Conservation (phyloP, 2,329 filamentous ascomycete genomes). For the Arachnopeziza araneosa region DNA sequence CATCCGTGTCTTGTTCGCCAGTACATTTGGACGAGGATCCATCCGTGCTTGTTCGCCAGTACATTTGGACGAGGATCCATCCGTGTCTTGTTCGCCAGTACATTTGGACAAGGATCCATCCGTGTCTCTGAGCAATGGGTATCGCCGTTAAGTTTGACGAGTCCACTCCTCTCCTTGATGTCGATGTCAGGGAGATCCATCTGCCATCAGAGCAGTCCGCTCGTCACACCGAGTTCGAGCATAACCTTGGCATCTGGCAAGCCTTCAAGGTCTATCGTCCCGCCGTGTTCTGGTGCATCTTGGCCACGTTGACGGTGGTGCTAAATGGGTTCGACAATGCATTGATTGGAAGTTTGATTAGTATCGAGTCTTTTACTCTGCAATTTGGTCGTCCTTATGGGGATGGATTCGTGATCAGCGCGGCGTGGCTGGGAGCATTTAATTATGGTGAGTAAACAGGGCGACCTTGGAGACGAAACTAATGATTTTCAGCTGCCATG, state of each 20-base stretch:
- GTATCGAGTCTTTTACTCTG: constrained; percentile 3
- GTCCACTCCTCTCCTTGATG: neutral
- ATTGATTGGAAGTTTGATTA: constrained; percentile 5
- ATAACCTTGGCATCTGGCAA: constrained; percentile 1
- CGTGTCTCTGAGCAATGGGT: neutral
- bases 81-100: neutral
- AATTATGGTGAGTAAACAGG: constrained; percentile 3
- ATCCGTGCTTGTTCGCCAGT: no score
- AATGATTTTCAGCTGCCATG: constrained; percentile 3
- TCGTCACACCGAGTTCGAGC: constrained; percentile 7
- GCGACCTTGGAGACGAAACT: neutral
- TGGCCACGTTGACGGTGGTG: constrained; percentile 2
- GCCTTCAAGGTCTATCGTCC: constrained; percentile 4
- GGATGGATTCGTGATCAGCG: constrained; percentile 2
- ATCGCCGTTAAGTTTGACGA: neutral
- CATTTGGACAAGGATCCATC: neutral
- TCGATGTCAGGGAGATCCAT: neutral
- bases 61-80: neutral
- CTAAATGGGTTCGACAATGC: constrained; percentile 7
- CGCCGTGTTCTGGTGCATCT: constrained; percentile 4
- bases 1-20: neutral
- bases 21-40: no score
- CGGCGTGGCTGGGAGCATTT: constrained; percentile 6
- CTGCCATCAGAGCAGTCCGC: constrained; percentile 2
- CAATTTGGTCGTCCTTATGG: constrained; percentile 2